Percentiles rank a stretch among this genome's conserved stretches.
Evolutionary conservation across 768 basidiomycete genomes (phyloP).

Genomic region (Kwoniella newhampshirensis): DNA sequence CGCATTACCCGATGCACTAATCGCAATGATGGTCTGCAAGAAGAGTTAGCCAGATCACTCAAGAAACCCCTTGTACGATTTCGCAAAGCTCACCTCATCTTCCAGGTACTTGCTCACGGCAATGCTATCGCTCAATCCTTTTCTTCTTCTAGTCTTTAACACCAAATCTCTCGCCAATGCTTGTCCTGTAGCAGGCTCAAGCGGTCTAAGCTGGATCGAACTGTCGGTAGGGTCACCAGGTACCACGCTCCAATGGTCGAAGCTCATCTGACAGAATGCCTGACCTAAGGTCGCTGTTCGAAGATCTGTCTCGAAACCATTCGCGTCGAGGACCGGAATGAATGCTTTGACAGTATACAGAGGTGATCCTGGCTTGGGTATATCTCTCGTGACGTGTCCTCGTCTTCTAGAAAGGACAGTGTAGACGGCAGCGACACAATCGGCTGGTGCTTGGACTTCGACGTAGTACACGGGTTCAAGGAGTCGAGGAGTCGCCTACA

Average conservation of each 20-base stretch:
- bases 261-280: slow-evolving; percentile 96
- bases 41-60: slow-evolving; percentile 20
- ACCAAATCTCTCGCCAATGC: slow-evolving; percentile 91
- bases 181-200: slow-evolving; percentile 96
- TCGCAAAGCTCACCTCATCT: slow-evolving; percentile 69
- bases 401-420: slow-evolving; percentile 96
- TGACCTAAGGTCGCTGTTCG: slow-evolving; percentile 97
- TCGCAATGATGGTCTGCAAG: slow-evolving; percentile 66
- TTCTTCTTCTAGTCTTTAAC: slow-evolving; percentile 91
- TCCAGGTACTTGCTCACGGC: slow-evolving; percentile 96
- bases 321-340: slow-evolving; percentile 97
- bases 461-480: slow-evolving; percentile 99
- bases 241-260: slow-evolving; percentile 99
- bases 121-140: slow-evolving; percentile 94
- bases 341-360: slow-evolving; percentile 97
- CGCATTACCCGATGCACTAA: slow-evolving; percentile 94
- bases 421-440: slow-evolving; percentile 97
- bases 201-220: slow-evolving; percentile 88
- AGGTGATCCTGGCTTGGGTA: slow-evolving; percentile 96
- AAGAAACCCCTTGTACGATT: background rate
- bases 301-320: slow-evolving; percentile 97
- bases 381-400: slow-evolving; percentile 98
- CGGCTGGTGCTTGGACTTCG: slow-evolving; percentile 98
- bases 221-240: slow-evolving; percentile 99
- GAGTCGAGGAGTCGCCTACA: slow-evolving; percentile 83